phyloP scores from a whole-genome alignment of 148 eudicot species.

The Amaranthus cruentus region DNA sequence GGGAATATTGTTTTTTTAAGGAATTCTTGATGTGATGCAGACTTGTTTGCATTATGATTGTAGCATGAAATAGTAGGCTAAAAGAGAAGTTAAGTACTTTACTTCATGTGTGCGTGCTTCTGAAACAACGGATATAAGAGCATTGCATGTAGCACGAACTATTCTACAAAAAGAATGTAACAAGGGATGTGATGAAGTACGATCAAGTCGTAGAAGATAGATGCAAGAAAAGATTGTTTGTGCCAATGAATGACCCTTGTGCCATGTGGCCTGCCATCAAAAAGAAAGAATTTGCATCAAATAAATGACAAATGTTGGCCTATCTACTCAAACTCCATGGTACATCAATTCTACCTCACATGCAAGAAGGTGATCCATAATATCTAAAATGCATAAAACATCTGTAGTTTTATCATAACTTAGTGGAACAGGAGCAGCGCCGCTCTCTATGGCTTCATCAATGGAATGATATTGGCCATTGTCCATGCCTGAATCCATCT shows the following conservation, averaged over 20 bases:
- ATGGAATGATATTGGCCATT: slow-evolving; percentile 64
- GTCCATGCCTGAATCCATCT: slow-evolving; percentile 98
- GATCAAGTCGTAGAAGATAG: slow-evolving; percentile 82
- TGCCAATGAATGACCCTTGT: slow-evolving; percentile 92
- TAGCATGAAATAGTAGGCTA: not conserved
- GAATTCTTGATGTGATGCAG: no score
- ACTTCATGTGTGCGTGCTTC: slow-evolving; percentile 98
- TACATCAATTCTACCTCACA: slow-evolving; percentile 70
- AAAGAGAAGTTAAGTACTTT: slow-evolving; percentile 54
- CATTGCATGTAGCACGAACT: slow-evolving; percentile 78
- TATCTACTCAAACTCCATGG: not conserved
- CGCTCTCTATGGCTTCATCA: slow-evolving; percentile 93
- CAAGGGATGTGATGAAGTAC: slow-evolving; percentile 73
- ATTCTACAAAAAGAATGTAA: slow-evolving; percentile 81
- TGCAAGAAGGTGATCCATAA: slow-evolving; percentile 90
- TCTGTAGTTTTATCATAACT: slow-evolving; percentile 73
- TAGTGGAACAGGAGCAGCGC: slow-evolving; percentile 93
- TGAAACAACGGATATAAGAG: slow-evolving; percentile 78
- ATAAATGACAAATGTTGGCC: not conserved
- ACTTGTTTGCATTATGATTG: no score
- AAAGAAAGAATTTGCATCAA: slow-evolving; percentile 14
- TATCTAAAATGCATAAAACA: slow-evolving; percentile 58
- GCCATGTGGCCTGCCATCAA: slow-evolving; percentile 98
- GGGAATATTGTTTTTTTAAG: no score
- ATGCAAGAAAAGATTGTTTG: slow-evolving; percentile 93